Conservation (phyloP, 441 rosid species). For the Euphorbia neoarborescens region DNA sequence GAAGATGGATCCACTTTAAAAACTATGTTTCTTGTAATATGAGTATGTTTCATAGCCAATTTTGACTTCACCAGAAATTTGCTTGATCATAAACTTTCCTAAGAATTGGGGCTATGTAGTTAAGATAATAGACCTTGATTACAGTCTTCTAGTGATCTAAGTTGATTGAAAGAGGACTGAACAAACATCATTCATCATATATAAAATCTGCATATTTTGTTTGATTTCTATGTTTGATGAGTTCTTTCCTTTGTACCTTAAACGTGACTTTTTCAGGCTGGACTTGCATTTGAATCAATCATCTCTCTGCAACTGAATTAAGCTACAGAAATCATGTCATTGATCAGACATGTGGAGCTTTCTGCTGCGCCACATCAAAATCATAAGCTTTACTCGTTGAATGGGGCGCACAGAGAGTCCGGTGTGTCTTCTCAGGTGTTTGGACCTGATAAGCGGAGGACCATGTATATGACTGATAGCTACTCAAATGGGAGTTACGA, state of each 20-base stretch:
- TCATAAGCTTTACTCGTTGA: conserved; percentile 49
- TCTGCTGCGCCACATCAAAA: conserved; percentile 45
- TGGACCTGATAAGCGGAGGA: conserved; percentile 45
- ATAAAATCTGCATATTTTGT: not conserved
- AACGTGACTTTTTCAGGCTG: conserved; percentile 20
- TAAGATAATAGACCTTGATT: conserved; percentile 1
- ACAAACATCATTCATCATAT: not conserved
- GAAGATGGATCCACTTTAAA: not conserved
- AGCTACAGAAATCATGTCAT: conserved; percentile 41
- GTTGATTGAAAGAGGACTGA: conserved; percentile 3
- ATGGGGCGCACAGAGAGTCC: conserved; percentile 39
- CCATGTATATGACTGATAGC: conserved; percentile 45
- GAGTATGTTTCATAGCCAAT: not conserved
- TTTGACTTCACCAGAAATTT: not conserved
- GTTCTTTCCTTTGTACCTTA: conserved; percentile 6
- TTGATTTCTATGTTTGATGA: conserved; percentile 7
- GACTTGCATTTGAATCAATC: conserved; percentile 12
- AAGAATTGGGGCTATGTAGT: not conserved
- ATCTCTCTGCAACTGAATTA: conserved; percentile 19
- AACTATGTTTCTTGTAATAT: conserved; percentile 3
- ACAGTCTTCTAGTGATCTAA: not conserved
- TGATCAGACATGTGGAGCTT: conserved; percentile 56
- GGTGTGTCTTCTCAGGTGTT: conserved; percentile 38
- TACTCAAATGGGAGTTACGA: conserved; percentile 62
- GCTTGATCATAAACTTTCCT: not conserved